Percentiles rank a stretch among this genome's conserved stretches.
Conservation (phyloP, 73 alveolate genomes). For the Paramecium biaurelia region DNA sequence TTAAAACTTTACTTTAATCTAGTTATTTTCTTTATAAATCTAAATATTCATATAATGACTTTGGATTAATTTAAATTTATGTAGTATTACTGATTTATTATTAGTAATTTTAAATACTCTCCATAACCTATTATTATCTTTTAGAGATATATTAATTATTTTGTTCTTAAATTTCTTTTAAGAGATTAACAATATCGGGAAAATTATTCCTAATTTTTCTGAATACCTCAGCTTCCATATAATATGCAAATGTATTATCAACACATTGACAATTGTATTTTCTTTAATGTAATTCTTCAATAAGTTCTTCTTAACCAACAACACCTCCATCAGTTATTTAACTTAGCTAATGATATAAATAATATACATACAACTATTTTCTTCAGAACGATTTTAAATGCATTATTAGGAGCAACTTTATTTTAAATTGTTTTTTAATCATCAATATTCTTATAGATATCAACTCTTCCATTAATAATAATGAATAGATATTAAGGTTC, state of each 20-base stretch:
- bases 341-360: neutral
- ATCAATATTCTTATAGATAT: neutral
- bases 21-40: neutral
- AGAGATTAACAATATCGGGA: neutral
- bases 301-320: conserved; percentile 45
- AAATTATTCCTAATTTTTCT: neutral
- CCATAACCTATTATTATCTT: neutral
- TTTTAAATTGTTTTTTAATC: neutral
- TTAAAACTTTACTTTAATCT: neutral
- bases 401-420: neutral
- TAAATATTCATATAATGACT: neutral
- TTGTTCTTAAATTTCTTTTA: neutral
- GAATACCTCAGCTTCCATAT: conserved; percentile 45
- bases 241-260: conserved; percentile 1
- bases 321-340: neutral
- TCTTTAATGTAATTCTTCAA: neutral
- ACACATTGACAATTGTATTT: neutral
- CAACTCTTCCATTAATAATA: conserved; percentile 16
- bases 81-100: neutral
- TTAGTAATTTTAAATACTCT: neutral
- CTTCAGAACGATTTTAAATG: neutral
- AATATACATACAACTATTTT: neutral
- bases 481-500: conserved; percentile 22
- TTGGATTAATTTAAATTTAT: neutral
- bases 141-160: neutral